These are phyloP conservation scores for Ramicandelaber brevisporus DNA, from an alignment of 192 early-diverging fungal genomes.

Conservation along the genomic window DNA sequence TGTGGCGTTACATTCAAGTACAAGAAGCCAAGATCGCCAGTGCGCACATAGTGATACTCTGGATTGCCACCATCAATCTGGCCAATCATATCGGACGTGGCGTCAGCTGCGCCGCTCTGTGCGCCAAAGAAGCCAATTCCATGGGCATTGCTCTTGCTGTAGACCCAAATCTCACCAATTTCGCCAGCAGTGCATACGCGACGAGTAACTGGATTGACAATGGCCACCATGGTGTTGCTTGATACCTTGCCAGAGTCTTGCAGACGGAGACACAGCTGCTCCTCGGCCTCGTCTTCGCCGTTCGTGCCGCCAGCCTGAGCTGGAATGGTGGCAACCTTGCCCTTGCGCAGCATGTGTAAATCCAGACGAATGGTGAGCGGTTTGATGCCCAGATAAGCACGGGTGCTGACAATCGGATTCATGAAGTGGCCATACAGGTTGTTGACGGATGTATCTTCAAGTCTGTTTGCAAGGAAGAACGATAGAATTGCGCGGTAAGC, in stretches of 20 bases:
- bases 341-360: conserved; percentile 31
- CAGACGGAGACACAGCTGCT: conserved; percentile 23
- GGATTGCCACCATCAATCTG: conserved; percentile 27
- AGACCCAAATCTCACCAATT: conserved; percentile 75
- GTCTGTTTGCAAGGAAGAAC: conserved; percentile 28
- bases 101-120: conserved; percentile 4
- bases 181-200: conserved; percentile 35
- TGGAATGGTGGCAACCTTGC: conserved; percentile 26
- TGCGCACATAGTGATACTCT: conserved; percentile 37
- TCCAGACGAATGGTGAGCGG: conserved; percentile 40
- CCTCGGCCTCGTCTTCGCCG: conserved; percentile 14
- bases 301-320: conserved; percentile 3
- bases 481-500: conserved; percentile 19
- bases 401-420: conserved; percentile 56
- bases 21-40: conserved; percentile 62
- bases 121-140: conserved; percentile 1
- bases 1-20: conserved; percentile 32
- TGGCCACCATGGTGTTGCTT: conserved; percentile 56
- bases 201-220: conserved; percentile 52
- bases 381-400: conserved; percentile 50
- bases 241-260: conserved; percentile 53
- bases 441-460: conserved; percentile 41
- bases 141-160: conserved; percentile 15
- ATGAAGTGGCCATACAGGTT: conserved; percentile 45
- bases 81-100: conserved; percentile 5